Evolutionary conservation across 495 filamentous ascomycete species (phyloP).

Genomic region (Chlorociboria aeruginascens): DNA sequence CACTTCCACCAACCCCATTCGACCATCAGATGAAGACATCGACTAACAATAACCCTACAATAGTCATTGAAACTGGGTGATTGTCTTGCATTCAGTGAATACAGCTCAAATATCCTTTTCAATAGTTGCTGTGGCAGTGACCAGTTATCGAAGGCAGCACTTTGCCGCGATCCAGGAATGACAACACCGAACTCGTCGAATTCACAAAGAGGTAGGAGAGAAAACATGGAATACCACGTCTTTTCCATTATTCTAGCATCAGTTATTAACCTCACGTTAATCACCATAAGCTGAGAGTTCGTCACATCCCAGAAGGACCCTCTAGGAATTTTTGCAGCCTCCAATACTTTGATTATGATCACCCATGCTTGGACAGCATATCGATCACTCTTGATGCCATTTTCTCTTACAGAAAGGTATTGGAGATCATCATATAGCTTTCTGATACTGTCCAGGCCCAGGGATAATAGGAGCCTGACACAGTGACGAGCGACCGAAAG

Average conservation of each 20-base stretch:
- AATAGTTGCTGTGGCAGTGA: constrained; percentile 50
- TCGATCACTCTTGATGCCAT: constrained; percentile 50
- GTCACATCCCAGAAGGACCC: constrained; percentile 46
- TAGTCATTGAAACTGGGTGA: constrained; percentile 68
- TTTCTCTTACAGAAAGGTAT: constrained; percentile 39
- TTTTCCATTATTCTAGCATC: constrained; percentile 52
- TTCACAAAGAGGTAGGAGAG: constrained; percentile 62
- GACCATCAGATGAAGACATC: constrained; percentile 69
- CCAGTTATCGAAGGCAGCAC: constrained; percentile 57
- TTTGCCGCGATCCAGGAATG: constrained; percentile 42
- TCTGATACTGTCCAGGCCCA: constrained; percentile 39
- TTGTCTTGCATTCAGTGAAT: constrained; percentile 42
- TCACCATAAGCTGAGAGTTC: constrained; percentile 30
- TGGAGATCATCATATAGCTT: constrained; percentile 54
- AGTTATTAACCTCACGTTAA: constrained; percentile 20
- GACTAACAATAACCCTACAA: constrained; percentile 54
- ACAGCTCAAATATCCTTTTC: constrained; percentile 51
- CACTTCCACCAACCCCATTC: constrained; percentile 81
- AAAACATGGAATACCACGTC: constrained; percentile 64
- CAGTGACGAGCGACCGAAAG: constrained; percentile 25
- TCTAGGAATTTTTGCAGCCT: constrained; percentile 30
- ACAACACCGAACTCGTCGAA: constrained; percentile 58
- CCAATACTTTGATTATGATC: constrained; percentile 47
- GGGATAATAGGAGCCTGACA: constrained; percentile 30
- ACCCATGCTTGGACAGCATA: constrained; percentile 53